Base-by-base conservation (phyloP, 352 stramenopile species). In the Pythium folliculosum region DNA sequence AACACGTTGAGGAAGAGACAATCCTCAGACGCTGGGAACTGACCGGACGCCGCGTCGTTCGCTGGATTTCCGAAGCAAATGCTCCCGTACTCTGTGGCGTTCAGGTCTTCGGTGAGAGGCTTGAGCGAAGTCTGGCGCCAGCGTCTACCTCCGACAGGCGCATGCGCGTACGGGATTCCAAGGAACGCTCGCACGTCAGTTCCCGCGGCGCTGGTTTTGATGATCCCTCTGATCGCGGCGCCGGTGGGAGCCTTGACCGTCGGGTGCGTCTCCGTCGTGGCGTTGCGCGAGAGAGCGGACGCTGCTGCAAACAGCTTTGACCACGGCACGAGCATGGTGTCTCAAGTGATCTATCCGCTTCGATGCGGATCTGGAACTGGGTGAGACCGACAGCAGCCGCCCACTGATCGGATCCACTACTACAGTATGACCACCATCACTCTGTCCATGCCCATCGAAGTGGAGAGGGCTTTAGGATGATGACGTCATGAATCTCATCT, bases 1-100 rank as follows among this genome's bases (percentile, higher is more conserved):
- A 65, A 79, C 22, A 81, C 69, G 32, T 81, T 75, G n/a, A 81
- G 60, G 54, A 73, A 81, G 45, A 81, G 32, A 32, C 75, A 81
- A 48, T 81, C 72, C 23, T 81, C 75, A 0, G 57, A 67, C 22
- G 13, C 40, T 10, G 5, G 40, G 22, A 19, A 30, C 21, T 16
- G 25, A 16, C 17, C 40, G 4, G 17, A n/a, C 2, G 40, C 13
- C 12, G 17, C 40, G 17, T 12, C 37, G 35, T 58, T 10, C 35
- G 35, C 8, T 14, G 35, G 35, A 40, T 40, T 14, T 10, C 35
- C 35, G 32, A 50, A 17, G 53, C 62, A 69, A 9, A 69, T 44
- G n/a, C 19, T 69, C 0, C 27, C 27, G 43, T 56, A 69, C 12
- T 40, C 23, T 19, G 38, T 62, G 27, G 62, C 62, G 8, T 56